Evolutionary conservation across 2,329 filamentous ascomycete genomes (phyloP).

Genomic region (Endoconidiophora laricicola): DNA sequence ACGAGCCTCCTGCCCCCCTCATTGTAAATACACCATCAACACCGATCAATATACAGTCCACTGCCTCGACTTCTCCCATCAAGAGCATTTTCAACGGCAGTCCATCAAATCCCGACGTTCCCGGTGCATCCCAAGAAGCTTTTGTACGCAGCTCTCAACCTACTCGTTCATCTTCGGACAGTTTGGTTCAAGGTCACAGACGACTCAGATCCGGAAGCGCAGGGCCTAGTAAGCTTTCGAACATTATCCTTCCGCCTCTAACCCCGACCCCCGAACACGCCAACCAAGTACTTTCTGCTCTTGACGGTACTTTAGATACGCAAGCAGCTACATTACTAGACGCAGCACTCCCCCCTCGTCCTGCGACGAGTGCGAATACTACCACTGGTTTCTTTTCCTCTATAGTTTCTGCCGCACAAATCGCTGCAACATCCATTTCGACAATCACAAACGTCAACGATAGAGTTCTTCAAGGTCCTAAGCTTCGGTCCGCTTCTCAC

Average conservation of each 20-base stretch:
- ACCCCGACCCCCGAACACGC: conserved; percentile 54
- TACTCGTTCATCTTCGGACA: conserved; percentile 21
- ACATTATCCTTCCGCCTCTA: conserved; percentile 51
- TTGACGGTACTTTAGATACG: not conserved
- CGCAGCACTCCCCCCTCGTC: not conserved
- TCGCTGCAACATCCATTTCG: conserved; percentile 46
- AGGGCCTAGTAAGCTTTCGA: conserved; percentile 76
- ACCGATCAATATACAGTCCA: conserved; percentile 30
- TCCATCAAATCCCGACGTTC: no score
- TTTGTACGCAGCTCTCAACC: not conserved
- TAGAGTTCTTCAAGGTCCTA: no score
- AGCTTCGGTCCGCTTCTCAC: conserved; percentile 23
- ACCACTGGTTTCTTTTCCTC: conserved; percentile 77
- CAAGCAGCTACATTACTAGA: not conserved
- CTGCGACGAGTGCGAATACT: conserved; percentile 16
- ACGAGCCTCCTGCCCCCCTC: conserved; percentile 29
- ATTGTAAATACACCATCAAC: conserved; percentile 54
- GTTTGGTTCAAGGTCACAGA: conserved; percentile 37
- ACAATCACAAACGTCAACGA: conserved; percentile 14
- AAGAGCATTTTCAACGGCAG: conserved; percentile 5
- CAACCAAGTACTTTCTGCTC: not conserved
- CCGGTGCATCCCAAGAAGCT: not conserved
- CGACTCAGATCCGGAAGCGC: conserved; percentile 18
- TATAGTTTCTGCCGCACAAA: conserved; percentile 84
- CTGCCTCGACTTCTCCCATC: conserved; percentile 16